Base-by-base conservation (phyloP, 192 early-diverging fungal species). In the Haplosporangium gracile region DNA sequence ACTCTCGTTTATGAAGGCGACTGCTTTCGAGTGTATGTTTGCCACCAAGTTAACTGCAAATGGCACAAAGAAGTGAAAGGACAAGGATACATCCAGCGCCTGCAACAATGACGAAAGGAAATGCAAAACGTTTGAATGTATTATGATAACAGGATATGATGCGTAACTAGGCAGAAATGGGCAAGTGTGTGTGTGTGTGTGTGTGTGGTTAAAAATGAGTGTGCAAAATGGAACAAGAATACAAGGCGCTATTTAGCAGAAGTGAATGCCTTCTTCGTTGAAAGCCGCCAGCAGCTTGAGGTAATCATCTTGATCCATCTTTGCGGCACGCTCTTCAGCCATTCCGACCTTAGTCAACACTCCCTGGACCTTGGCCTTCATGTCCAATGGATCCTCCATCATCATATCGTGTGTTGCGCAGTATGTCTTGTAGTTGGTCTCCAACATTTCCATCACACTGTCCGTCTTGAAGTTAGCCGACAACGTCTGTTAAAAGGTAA, bases 361-460 rank as follows among this genome's bases (percentile, higher is more conserved):
- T 26, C 82, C 89, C n/a, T 94, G 74, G 7, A 99, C 93, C 42
- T 92, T 94, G 47, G 87, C 82, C 88, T 98, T 98, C 76, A 97
- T 96, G 86, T 97, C 95, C 90, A 99, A 95, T 26, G 94, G 91
- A 76, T 95, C 91, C 80, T 97, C 95, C 40, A 96, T 75, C 90
- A 96, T 95, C 88, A 89, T 36, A n/a, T 95, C 95, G 69, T 95
- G 93, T 29, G 97, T 82, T 9, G 98, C 94, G 78, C 96, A 97
- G 82, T 88, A 96, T 0, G 98, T 99, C 87, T 97, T 97, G 92
- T 98, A 99, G 89, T 99, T 99, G 75, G 96, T 94, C 80, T 98
- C 97, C 36, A 99, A 89, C 93, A 99, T 96, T 77, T 96, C 94
- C 89, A 98, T 88, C 7, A 98, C 94, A 8, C 95, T 90, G 22